Percentiles rank a stretch among this genome's conserved stretches.
Conservation (phyloP, 345 rosid genomes). For the Gossypium turneri region DNA sequence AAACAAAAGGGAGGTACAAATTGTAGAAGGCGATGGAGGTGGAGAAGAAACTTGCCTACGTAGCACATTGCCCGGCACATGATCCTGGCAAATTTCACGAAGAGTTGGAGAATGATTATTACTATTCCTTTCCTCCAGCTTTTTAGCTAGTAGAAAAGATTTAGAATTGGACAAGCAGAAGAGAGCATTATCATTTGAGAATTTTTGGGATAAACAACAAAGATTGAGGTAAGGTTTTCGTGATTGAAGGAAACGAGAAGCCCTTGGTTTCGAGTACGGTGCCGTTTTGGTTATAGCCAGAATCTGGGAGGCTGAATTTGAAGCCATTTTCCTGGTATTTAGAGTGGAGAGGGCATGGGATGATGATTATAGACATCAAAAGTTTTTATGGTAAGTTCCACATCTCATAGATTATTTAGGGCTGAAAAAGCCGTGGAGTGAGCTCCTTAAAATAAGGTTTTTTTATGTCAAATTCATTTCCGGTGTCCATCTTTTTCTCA, state of each 20-base stretch:
- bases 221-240: background rate
- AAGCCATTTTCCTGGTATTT: slow-evolving; percentile 1
- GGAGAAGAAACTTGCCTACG: slow-evolving; percentile 34
- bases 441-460: too few relatives aligned
- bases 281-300: background rate
- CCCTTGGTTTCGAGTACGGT: background rate
- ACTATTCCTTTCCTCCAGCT: background rate
- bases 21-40: background rate
- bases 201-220: background rate
- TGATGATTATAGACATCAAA: background rate
- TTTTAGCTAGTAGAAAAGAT: slow-evolving; percentile 7
- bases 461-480: too few relatives aligned
- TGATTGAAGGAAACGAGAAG: background rate
- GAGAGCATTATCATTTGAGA: background rate
- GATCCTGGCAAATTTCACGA: slow-evolving; percentile 42
- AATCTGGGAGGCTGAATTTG: slow-evolving; percentile 10
- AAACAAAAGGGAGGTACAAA: background rate
- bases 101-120: slow-evolving; percentile 21
- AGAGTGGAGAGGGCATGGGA: background rate
- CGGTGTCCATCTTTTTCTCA: too few relatives aligned
- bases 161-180: slow-evolving; percentile 8
- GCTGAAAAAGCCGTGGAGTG: too few relatives aligned
- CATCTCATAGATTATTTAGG: too few relatives aligned
- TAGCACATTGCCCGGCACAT: slow-evolving; percentile 47
- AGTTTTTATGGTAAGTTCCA: too few relatives aligned